Evolutionary conservation across 108 stramenopile species (phyloP).

Genomic region (Cyclotella choctawhatcheeana): DNA sequence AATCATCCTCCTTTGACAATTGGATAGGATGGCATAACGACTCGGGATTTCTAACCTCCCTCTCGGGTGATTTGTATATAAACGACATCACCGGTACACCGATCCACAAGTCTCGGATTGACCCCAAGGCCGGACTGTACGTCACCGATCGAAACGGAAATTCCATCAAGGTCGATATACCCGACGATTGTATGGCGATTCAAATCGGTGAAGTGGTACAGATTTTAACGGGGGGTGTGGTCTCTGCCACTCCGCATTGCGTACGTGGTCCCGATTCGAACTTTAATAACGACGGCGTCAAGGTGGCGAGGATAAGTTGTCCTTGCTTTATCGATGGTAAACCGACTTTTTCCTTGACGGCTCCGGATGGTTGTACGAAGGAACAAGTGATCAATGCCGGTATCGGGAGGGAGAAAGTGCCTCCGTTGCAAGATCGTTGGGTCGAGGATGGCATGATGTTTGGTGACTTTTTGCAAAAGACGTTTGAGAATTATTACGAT

Average conservation of each 20-base stretch:
- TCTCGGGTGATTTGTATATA: conserved; percentile 89
- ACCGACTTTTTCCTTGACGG: conserved; percentile 67
- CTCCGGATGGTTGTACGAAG: conserved; percentile 59
- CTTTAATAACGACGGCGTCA: conserved; percentile 12
- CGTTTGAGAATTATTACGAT: conserved; percentile 77
- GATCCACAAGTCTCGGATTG: conserved; percentile 49
- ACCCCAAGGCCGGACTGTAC: conserved; percentile 82
- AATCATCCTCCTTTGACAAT: too few species aligned
- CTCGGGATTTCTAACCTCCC: conserved; percentile 89
- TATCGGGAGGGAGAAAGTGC: conserved; percentile 66
- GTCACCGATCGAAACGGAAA: conserved; percentile 71
- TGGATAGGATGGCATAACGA: conserved; percentile 98
- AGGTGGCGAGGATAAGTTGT: conserved; percentile 66
- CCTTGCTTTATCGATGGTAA: conserved; percentile 90
- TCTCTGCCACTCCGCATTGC: conserved; percentile 93
- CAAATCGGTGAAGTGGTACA: conserved; percentile 95
- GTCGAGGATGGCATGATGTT: conserved; percentile 78
- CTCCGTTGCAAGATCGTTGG: conserved; percentile 80
- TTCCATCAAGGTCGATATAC: conserved; percentile 68
- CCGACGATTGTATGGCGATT: conserved; percentile 90
- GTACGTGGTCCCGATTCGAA: conserved; percentile 65
- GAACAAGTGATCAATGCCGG: conserved; percentile 56
- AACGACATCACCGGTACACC: conserved; percentile 68
- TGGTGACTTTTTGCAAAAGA: conserved; percentile 87
- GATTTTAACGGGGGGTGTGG: conserved; percentile 85